These are phyloP conservation scores for Acanthamoeba healyi DNA, from an alignment of 208 protist species.

Conservation along the genomic window DNA sequence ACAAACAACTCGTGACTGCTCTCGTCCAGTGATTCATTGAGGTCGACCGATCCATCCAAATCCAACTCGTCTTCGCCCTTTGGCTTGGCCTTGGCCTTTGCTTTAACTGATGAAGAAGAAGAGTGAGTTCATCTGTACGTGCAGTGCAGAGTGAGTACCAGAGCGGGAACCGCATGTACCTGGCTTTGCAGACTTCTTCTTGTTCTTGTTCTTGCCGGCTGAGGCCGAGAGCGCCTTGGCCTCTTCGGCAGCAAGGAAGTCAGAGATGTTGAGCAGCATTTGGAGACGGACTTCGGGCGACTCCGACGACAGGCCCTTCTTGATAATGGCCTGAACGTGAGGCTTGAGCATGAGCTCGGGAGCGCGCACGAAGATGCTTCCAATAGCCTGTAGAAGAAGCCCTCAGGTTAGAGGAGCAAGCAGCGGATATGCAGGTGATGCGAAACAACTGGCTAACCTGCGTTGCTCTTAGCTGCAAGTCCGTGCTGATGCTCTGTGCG, in stretches of 20 bases:
- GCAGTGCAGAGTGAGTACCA: too few species aligned
- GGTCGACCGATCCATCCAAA: background rate
- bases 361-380: constrained; percentile 35
- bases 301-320: constrained; percentile 6
- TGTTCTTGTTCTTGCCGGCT: constrained; percentile 4
- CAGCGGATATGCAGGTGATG: too few species aligned
- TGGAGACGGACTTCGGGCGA: constrained; percentile 30
- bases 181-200: background rate
- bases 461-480: constrained; percentile 9
- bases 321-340: constrained; percentile 53
- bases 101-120: too few species aligned
- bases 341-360: constrained; percentile 71
- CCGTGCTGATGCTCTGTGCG: constrained; percentile 1
- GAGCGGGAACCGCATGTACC: too few species aligned
- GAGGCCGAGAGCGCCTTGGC: background rate
- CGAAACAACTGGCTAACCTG: background rate
- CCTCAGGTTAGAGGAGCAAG: too few species aligned
- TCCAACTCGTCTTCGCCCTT: background rate
- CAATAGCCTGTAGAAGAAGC: background rate
- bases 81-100: background rate
- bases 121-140: too few species aligned
- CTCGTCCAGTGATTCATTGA: background rate
- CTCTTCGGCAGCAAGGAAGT: constrained; percentile 49
- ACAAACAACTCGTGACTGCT: constrained; percentile 64
- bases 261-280: constrained; percentile 38